Conservation (phyloP, 192 early-diverging fungal genomes). For the Mortierella claussenii region DNA sequence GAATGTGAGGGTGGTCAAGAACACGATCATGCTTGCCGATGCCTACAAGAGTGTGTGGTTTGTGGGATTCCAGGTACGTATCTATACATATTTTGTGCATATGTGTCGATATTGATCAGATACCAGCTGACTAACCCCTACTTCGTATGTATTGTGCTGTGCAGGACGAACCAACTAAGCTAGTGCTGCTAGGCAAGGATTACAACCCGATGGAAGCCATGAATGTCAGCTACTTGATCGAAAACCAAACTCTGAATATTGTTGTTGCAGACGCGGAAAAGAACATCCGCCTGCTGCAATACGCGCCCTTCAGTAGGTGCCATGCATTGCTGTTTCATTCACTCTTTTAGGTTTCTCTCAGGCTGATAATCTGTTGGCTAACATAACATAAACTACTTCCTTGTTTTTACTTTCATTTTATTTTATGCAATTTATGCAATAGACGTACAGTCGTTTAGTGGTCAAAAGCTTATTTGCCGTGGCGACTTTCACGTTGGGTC, state of each 20-base stretch:
- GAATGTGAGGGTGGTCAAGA: conserved; percentile 83
- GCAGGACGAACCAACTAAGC: conserved; percentile 92
- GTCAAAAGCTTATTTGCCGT: conserved; percentile 87
- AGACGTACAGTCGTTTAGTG: conserved; percentile 90
- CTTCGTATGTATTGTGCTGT: too few relatives aligned
- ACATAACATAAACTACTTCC: too few relatives aligned
- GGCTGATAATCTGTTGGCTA: background rate
- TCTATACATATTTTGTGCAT: too few relatives aligned
- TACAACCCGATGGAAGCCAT: conserved; percentile 80
- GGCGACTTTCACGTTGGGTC: conserved; percentile 91
- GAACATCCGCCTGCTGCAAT: conserved; percentile 85
- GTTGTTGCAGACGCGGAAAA: conserved; percentile 87
- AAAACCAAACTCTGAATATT: conserved; percentile 75
- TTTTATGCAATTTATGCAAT: background rate
- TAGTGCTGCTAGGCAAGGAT: conserved; percentile 91
- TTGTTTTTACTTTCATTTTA: background rate
- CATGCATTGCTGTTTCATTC: background rate
- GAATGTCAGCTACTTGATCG: conserved; percentile 80
- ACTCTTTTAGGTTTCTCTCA: background rate
- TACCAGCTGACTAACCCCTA: too few relatives aligned
- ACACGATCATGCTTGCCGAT: conserved; percentile 90
- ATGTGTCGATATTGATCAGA: too few relatives aligned
- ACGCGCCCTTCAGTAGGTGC: conserved; percentile 85
- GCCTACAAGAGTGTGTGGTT: conserved; percentile 90
- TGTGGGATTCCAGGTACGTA: conserved; percentile 85